Conservation (phyloP, 306 rosid species). For the Begonia peltatifolia region DNA sequence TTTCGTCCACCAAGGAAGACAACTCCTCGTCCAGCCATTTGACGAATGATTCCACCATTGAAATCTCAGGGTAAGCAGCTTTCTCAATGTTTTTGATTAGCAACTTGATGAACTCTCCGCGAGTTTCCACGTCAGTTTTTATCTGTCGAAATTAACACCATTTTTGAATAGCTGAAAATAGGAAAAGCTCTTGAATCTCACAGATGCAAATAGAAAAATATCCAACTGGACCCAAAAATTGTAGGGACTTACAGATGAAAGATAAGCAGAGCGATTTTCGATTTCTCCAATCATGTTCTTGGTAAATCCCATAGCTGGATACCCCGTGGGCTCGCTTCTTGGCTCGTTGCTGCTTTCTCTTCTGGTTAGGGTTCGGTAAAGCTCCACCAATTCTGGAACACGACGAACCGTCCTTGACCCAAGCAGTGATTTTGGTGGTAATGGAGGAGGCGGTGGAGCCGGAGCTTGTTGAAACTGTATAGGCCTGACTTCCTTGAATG, state of each 20-base stretch:
- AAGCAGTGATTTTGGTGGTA: slow-evolving; percentile 35
- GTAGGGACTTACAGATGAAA: slow-evolving; percentile 55
- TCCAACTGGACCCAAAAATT: neutral
- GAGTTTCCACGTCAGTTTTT: slow-evolving; percentile 70
- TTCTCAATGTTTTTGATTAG: slow-evolving; percentile 51
- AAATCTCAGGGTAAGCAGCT: slow-evolving; percentile 31
- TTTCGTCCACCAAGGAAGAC: slow-evolving; percentile 67
- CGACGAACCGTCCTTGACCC: slow-evolving; percentile 58
- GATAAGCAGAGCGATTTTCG: slow-evolving; percentile 62
- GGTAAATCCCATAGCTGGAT: slow-evolving; percentile 49
- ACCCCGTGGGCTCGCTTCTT: slow-evolving; percentile 31
- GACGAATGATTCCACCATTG: slow-evolving; percentile 63
- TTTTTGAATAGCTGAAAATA: neutral
- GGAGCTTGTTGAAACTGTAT: too few species aligned
- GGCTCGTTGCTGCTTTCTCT: slow-evolving; percentile 44
- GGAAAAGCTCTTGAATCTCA: neutral
- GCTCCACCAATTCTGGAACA: slow-evolving; percentile 79
- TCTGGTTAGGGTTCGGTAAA: slow-evolving; percentile 71
- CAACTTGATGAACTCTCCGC: slow-evolving; percentile 49
- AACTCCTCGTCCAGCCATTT: slow-evolving; percentile 70
- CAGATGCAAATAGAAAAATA: slow-evolving; percentile 4
- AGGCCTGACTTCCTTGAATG: too few species aligned
- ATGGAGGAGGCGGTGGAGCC: slow-evolving; percentile 78
- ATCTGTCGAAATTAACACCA: slow-evolving; percentile 35
- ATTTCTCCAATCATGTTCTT: slow-evolving; percentile 95